These are phyloP conservation scores for Chalaropsis ovoidea DNA, from an alignment of 2,329 filamentous ascomycete genomes.

Conservation along the genomic window DNA sequence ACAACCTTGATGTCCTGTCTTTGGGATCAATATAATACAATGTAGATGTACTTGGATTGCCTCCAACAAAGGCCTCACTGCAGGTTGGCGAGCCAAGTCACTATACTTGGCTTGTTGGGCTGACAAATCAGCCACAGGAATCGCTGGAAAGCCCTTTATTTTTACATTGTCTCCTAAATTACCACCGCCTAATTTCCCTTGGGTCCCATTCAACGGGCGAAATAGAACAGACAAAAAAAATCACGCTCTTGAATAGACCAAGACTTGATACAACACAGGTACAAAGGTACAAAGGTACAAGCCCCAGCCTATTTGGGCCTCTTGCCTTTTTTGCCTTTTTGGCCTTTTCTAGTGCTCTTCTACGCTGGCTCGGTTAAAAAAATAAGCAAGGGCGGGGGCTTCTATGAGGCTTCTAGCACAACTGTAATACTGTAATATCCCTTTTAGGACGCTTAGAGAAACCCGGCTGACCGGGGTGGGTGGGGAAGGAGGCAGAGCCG, in stretches of 20 bases:
- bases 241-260: not conserved
- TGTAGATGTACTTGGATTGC: no score
- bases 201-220: not conserved
- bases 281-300: not conserved
- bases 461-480: not conserved
- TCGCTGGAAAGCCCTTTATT: not conserved
- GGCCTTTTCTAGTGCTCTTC: not conserved
- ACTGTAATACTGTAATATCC: not conserved
- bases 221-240: not conserved
- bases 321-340: no score
- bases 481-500: not conserved
- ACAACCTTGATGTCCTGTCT: not conserved
- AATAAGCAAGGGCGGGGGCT: not conserved
- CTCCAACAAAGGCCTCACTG: not conserved
- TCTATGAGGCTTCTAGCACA: constrained; percentile 18
- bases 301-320: not conserved
- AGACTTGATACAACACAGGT: constrained; percentile 4
- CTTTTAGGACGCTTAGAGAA: not conserved
- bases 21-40: no score
- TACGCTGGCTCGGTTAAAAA: not conserved
- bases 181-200: not conserved
- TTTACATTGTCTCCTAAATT: not conserved
- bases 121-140: not conserved
- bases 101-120: not conserved
- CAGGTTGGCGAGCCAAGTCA: not conserved